phyloP scores from a whole-genome alignment of 805 yeast genomes.

The Saccharomyces eubayanus region DNA sequence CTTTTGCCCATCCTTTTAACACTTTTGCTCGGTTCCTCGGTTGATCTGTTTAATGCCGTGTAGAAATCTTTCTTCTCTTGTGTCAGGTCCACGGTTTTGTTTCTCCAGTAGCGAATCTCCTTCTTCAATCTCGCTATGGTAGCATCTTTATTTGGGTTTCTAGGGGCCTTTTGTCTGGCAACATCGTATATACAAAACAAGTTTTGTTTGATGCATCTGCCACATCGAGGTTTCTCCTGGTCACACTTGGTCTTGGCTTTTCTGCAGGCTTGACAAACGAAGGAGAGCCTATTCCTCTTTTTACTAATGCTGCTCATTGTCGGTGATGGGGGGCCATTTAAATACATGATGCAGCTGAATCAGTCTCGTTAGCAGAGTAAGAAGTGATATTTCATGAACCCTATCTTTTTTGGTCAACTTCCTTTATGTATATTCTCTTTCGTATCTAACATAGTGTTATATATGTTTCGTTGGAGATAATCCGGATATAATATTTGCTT shows the following conservation, averaged over 20 bases:
- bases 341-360: neutral
- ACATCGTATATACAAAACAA: constrained; percentile 28
- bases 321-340: neutral
- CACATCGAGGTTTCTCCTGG: constrained; percentile 26
- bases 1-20: neutral
- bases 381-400: neutral
- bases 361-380: neutral
- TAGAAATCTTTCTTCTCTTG: constrained; percentile 3
- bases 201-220: constrained; percentile 23
- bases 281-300: constrained; percentile 28
- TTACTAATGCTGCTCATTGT: constrained; percentile 1
- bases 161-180: constrained; percentile 26
- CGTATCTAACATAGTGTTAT: constrained; percentile 3
- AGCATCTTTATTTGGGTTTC: constrained; percentile 27
- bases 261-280: constrained; percentile 30
- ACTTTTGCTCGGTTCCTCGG: neutral
- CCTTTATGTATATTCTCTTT: neutral
- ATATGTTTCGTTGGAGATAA: neutral
- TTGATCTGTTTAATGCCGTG: neutral
- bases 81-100: constrained; percentile 15
- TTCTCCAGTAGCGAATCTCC: constrained; percentile 29
- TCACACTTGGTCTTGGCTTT: constrained; percentile 30
- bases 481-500: neutral
- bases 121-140: constrained; percentile 24
- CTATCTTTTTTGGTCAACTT: neutral